phyloP scores from a whole-genome alignment of 148 eudicot species.

The Polygonum maritimum region DNA sequence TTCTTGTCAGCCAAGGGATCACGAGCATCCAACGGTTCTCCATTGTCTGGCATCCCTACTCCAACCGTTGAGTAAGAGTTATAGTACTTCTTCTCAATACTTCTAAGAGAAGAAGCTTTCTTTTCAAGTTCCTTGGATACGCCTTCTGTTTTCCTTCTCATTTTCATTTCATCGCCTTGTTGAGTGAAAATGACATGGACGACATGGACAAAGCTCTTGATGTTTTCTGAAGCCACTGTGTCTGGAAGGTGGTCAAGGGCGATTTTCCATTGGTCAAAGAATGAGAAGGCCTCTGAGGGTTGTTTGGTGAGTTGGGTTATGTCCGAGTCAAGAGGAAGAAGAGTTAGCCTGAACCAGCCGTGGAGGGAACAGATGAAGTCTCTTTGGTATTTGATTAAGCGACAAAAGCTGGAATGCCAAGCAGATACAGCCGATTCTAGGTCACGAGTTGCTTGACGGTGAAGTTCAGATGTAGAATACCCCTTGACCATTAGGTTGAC shows the following conservation, averaged over 20 bases:
- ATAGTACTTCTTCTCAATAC: conserved; percentile 77
- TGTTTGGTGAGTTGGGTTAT: conserved; percentile 21
- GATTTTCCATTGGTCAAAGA: conserved; percentile 86
- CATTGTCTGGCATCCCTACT: conserved; percentile 54
- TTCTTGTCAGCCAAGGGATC: conserved; percentile 85
- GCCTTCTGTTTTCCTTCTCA: conserved; percentile 58
- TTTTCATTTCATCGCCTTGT: conserved; percentile 75
- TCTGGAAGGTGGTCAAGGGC: conserved; percentile 85
- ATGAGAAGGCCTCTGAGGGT: conserved; percentile 38
- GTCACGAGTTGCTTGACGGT: conserved; percentile 92
- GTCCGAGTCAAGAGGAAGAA: conserved; percentile 46
- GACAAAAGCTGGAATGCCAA: conserved; percentile 96
- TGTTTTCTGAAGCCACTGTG: conserved; percentile 90
- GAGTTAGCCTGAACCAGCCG: conserved; percentile 79
- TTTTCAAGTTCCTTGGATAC: conserved; percentile 83
- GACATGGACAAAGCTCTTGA: conserved; percentile 82
- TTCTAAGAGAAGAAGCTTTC: conserved; percentile 68
- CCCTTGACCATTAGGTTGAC: conserved; percentile 45
- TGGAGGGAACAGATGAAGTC: conserved; percentile 73
- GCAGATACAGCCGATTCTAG: conserved; percentile 82
- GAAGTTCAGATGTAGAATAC: conserved; percentile 76
- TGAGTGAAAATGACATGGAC: conserved; percentile 62
- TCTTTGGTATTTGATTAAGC: conserved; percentile 66
- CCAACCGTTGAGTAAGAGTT: conserved; percentile 83
- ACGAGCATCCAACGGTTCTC: conserved; percentile 61